These are phyloP conservation scores for Parsonsia alboflavescens DNA, from an alignment of 257 asterid genomes.

Conservation along the genomic window DNA sequence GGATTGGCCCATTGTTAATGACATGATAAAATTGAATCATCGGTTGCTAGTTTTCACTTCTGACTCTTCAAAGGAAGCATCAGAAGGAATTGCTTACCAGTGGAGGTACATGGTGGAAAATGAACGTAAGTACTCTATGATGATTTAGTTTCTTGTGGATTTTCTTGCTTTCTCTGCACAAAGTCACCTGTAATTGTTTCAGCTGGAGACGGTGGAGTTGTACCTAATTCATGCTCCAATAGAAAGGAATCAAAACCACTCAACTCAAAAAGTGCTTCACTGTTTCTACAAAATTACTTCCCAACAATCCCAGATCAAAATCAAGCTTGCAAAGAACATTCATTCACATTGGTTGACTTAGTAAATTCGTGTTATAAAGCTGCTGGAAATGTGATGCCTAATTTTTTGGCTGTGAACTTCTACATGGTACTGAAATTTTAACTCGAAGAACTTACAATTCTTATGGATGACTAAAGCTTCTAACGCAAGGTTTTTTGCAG, in stretches of 20 bases:
- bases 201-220: slow-evolving; percentile 95
- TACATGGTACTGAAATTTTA: slow-evolving; percentile 70
- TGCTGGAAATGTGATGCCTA: slow-evolving; percentile 79
- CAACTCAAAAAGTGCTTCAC: slow-evolving; percentile 65
- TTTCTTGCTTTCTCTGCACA: slow-evolving; percentile 15
- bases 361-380: slow-evolving; percentile 72
- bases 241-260: slow-evolving; percentile 91
- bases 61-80: slow-evolving; percentile 82
- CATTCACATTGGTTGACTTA: slow-evolving; percentile 62
- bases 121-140: slow-evolving; percentile 50
- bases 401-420: slow-evolving; percentile 85
- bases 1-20: slow-evolving; percentile 79
- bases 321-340: slow-evolving; percentile 92
- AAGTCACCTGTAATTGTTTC: slow-evolving; percentile 33
- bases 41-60: slow-evolving; percentile 89
- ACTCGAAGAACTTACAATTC: neutral
- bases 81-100: slow-evolving; percentile 89
- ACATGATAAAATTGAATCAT: slow-evolving; percentile 63
- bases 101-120: slow-evolving; percentile 98
- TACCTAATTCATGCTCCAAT: slow-evolving; percentile 67
- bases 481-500: slow-evolving; percentile 38
- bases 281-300: slow-evolving; percentile 77
- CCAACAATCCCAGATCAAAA: slow-evolving; percentile 85
- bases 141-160: slow-evolving; percentile 12
- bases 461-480: slow-evolving; percentile 1